Evolutionary conservation across 1,284 basidiomycete genomes (phyloP), one percentile per base, ranked within the genome.

Genomic region (Fomitiporia mediterranea): DNA sequence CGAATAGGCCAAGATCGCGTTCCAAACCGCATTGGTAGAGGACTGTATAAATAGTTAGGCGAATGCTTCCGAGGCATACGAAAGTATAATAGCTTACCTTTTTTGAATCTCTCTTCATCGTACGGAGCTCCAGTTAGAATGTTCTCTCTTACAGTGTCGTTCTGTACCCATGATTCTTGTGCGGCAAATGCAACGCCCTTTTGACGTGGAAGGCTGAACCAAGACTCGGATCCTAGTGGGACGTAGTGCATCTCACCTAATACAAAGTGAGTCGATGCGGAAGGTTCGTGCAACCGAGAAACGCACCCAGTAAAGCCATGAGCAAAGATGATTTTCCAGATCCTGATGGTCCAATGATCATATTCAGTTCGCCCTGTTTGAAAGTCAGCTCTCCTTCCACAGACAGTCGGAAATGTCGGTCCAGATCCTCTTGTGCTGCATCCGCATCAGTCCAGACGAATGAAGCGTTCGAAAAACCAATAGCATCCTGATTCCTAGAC

Each of bases 21-120:
- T 80, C 75, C 28, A 90, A 70, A 1, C 74, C 82, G 60, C 86
- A 89, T 62, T 83, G 82, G 34, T 81, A 66, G 15, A 89, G 65
- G 19, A 84, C 84, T 73, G 34, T 68, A 37, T 75, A 72, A 32
- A 55, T 34, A 34, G 9, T 32, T 17, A 30, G 2, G 15, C 8
- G 13, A 13, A 15, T 8, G 28, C 32, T 34, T 34, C 6, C 32
- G 13, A 13, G 13, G 32, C 6, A 34, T 34, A 34, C 32, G 13
- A 34, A 13, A 27, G n/a, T n/a, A n/a, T n/a, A n/a, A n/a, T 5
- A n/a, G 48, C 56, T 30, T 55, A 66, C 64, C 62, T 66, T 72
- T 67, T 47, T 72, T 69, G 65, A 83, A 83, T 9, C 81, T 70
- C 3, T 70, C 70, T 51, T 75, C 75, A 53, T 83, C 75, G 60